phyloP scores from a whole-genome alignment of 208 protist genomes.

The Acanthamoeba castellanii region DNA sequence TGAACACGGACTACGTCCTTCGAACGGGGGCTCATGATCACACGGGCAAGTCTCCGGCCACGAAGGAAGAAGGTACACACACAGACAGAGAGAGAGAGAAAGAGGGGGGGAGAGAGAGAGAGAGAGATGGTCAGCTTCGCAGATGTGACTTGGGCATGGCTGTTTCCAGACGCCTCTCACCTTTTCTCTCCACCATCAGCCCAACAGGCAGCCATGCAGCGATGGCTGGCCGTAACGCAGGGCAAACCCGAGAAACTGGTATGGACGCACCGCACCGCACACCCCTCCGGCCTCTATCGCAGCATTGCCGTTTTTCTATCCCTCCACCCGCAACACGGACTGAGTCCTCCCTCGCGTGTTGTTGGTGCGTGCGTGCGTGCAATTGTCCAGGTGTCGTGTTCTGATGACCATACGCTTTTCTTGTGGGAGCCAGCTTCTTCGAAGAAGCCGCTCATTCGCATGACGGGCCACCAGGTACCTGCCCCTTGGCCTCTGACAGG shows the following conservation, averaged over 20 bases:
- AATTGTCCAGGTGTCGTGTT: constrained; percentile 94
- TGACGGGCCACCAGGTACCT: constrained; percentile 92
- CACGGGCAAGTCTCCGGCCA: constrained; percentile 83
- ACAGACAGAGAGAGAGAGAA: no score
- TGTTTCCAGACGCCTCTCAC: neutral
- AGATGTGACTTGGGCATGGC: no score
- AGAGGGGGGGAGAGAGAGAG: no score
- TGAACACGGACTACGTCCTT: constrained; percentile 98
- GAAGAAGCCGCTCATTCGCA: constrained; percentile 92
- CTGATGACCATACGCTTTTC: constrained; percentile 98
- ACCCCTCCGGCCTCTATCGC: constrained; percentile 83
- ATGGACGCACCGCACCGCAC: neutral
- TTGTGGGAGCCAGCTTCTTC: constrained; percentile 95
- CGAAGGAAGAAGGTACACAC: constrained; percentile 49
- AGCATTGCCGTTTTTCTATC: no score
- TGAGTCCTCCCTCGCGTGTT: no score
- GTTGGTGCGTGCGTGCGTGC: no score
- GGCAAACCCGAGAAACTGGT: neutral
- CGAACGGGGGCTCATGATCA: constrained; percentile 97
- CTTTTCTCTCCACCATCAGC: constrained; percentile 8
- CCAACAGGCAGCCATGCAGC: constrained; percentile 38
- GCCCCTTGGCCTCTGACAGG: neutral
- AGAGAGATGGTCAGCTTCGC: no score
- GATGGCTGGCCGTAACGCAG: neutral
- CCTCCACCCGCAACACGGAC: no score